These are phyloP conservation scores for Sorghum bicolor DNA, from an alignment of 176 grass and related monocot genomes.

Conservation along the genomic window DNA sequence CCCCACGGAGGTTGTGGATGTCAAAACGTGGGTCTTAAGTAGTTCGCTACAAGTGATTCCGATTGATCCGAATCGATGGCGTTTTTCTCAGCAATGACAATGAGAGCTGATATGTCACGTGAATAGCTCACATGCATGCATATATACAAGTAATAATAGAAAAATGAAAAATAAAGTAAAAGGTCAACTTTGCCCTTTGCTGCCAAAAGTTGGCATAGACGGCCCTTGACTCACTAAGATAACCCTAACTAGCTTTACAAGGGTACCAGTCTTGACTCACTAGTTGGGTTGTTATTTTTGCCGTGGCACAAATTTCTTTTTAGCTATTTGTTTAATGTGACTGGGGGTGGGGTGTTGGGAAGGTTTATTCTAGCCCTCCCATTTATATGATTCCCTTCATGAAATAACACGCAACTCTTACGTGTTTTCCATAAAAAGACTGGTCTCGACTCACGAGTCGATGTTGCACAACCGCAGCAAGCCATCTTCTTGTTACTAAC, in stretches of 20 bases:
- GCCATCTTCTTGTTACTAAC: too few relatives aligned
- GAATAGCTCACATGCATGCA: not conserved
- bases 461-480: too few relatives aligned
- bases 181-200: not conserved
- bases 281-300: not conserved
- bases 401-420: too few relatives aligned
- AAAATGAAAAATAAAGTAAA: not conserved
- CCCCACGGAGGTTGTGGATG: not conserved
- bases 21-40: not conserved
- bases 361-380: not conserved
- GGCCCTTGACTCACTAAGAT: not conserved
- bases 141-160: not conserved
- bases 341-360: not conserved
- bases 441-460: too few relatives aligned
- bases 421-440: too few relatives aligned
- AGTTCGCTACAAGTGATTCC: not conserved
- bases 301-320: not conserved
- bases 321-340: not conserved
- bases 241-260: not conserved
- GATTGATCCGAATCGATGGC: not conserved
- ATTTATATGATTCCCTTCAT: not conserved
- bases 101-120: not conserved
- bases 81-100: not conserved
- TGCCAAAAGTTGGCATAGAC: not conserved
- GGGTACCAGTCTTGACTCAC: not conserved